A percentile compares a stretch with the other conserved stretches of the same genome.
Conservation (phyloP, 2,329 filamentous ascomycete genomes). For the Scedosporium boydii region DNA sequence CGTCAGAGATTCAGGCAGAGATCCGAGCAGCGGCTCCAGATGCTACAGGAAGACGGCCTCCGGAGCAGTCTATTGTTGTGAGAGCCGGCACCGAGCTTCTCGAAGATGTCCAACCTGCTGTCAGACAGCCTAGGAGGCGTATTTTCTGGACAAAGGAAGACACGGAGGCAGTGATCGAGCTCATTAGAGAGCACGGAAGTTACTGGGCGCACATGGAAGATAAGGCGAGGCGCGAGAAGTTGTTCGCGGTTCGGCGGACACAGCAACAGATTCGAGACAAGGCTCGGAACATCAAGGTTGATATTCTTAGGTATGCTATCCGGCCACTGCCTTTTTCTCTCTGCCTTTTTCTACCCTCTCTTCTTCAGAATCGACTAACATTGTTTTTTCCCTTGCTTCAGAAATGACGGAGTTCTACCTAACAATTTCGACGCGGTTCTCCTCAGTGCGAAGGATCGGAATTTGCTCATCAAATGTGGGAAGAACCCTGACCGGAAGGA, state of each 20-base stretch:
- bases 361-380: neutral
- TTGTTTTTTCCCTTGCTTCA: slow-evolving; percentile 5
- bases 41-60: neutral
- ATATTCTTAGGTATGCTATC: slow-evolving; percentile 31
- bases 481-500: slow-evolving; percentile 42
- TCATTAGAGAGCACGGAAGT: slow-evolving; percentile 10
- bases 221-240: slow-evolving; percentile 9
- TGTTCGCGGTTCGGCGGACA: slow-evolving; percentile 23
- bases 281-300: slow-evolving; percentile 47
- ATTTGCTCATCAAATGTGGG: slow-evolving; percentile 26
- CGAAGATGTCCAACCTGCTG: slow-evolving; percentile 8
- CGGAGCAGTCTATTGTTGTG: neutral
- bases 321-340: neutral
- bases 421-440: slow-evolving; percentile 38
- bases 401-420: slow-evolving; percentile 33
- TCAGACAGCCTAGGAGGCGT: slow-evolving; percentile 9
- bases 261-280: slow-evolving; percentile 50
- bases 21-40: neutral
- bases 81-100: neutral
- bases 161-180: slow-evolving; percentile 7
- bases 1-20: neutral
- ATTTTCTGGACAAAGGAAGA: slow-evolving; percentile 15
- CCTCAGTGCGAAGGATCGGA: slow-evolving; percentile 39
- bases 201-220: slow-evolving; percentile 11
- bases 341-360: neutral